A percentile compares a stretch with the other conserved stretches of the same genome.
Evolutionary conservation across 176 grass and related monocot species (phyloP).

Genomic region (Rhynchospora pubera): DNA sequence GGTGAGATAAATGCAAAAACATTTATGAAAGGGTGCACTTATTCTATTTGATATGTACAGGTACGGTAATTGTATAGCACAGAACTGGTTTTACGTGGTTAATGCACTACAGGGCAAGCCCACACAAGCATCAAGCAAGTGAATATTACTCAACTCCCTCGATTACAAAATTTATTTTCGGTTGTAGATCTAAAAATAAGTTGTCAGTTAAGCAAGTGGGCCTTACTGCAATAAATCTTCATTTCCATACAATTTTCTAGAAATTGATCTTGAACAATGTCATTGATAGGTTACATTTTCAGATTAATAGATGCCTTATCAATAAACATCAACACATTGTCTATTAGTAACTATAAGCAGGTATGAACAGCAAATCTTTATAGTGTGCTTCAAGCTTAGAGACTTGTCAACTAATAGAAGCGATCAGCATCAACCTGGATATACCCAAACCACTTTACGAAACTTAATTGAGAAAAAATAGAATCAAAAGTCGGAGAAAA

Average conservation of each 20-base stretch:
- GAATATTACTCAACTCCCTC: not conserved
- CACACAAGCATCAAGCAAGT: not conserved
- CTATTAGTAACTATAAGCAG: not conserved
- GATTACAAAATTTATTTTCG: not conserved
- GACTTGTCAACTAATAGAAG: not conserved
- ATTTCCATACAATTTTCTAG: not conserved
- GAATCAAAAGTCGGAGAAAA: not conserved
- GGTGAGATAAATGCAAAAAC: constrained; percentile 12
- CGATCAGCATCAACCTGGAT: not conserved
- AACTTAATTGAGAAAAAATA: not conserved
- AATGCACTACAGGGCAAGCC: not conserved
- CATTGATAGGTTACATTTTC: not conserved
- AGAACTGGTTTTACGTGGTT: not conserved
- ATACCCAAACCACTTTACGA: not conserved
- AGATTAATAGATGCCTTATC: not conserved
- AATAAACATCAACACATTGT: not conserved
- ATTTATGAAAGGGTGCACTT: not conserved
- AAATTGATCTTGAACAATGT: not conserved
- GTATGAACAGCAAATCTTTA: not conserved
- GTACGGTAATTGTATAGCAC: not conserved
- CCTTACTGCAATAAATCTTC: not conserved
- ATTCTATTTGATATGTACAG: not conserved
- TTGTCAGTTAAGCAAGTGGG: not conserved
- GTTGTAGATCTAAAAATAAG: not conserved
- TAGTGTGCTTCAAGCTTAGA: not conserved